Evolutionary conservation across 2,329 filamentous ascomycete genomes (phyloP), one percentile per base, ranked within the genome.

Genomic region (Microcyclospora tardicrescens): DNA sequence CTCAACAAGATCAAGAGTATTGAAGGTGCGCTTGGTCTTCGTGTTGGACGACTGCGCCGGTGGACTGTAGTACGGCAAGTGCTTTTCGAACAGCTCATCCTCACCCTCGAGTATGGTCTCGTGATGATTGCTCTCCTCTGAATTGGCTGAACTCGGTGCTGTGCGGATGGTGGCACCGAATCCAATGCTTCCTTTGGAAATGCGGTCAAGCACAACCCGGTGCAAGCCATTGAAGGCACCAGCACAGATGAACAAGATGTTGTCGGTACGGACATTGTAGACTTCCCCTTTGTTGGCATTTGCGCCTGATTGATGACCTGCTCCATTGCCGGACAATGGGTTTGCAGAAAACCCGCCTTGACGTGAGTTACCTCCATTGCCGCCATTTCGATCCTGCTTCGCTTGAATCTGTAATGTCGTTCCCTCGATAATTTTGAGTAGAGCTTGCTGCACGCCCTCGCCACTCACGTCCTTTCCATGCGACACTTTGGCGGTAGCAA

Each of bases 231-330:
- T 83, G 57, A 98, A 98, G 13, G 91, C 91, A 13, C 91, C 91
- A 10, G 87, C 93, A 59, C 91, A 94, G 32, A 98, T 86, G 63
- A 98, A 98, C 19, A 98, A 73, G 43, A 98, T 96, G 52, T 96
- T 95, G 47, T 86, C 87, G 0, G 91, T 98, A 52, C 91, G 82
- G 41, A 95, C 79, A 40, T 84, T 78, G 60, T 72, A 79, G 4
- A 73, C 64, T 44, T 79, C 76, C 14, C 68, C 56, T 75, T 79
- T 35, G 59, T 57, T 13, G 55, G 43, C 41, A 53, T 42, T 37
- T 41, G 45, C 32, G 12, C 33, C 42, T 16, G 45, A 48, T 16
- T 47, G 50, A 29, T 51, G 50, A 16, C 15, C 15, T 19, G 19
- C 34, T n/a, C 10, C 16, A 31, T 28, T 42, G 12, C 58, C 56